Conservation (phyloP, 257 asterid genomes). For the Datura wrightii region DNA sequence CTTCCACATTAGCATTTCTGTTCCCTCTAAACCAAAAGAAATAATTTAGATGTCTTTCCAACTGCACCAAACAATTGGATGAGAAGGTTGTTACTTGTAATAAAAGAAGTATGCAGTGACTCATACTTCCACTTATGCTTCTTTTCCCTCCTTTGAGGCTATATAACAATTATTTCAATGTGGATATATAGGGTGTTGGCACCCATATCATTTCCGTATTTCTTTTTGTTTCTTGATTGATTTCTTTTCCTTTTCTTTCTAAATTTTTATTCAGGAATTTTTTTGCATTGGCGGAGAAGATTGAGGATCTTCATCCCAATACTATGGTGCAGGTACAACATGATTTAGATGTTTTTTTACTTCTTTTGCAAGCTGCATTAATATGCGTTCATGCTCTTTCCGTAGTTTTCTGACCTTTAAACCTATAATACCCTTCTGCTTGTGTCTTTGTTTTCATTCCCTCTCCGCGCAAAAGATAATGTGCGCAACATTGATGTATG, state of each 20-base stretch:
- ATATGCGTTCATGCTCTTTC: background rate
- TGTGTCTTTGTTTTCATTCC: background rate
- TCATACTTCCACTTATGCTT: background rate
- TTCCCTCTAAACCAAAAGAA: background rate
- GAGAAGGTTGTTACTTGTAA: background rate
- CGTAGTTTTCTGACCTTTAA: background rate
- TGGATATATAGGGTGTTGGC: background rate
- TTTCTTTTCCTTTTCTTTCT: conserved; percentile 14
- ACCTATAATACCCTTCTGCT: background rate
- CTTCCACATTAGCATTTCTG: background rate
- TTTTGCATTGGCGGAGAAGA: conserved; percentile 48
- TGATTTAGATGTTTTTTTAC: background rate
- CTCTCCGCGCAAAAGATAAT: background rate
- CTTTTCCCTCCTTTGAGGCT: background rate
- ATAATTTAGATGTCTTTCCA: conserved; percentile 26
- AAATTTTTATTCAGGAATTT: conserved; percentile 47
- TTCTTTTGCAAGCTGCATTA: conserved; percentile 11
- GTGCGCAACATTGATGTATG: background rate
- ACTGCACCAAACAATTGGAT: background rate
- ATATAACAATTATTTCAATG: conserved; percentile 4
- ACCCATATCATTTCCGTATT: background rate
- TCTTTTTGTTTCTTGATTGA: conserved; percentile 19
- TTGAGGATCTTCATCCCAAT: conserved; percentile 77
- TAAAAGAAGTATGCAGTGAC: background rate
- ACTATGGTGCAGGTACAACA: conserved; percentile 73